These are phyloP conservation scores for Schwanniomyces pseudopolymorphus DNA, from an alignment of 805 yeast genomes.

Conservation along the genomic window DNA sequence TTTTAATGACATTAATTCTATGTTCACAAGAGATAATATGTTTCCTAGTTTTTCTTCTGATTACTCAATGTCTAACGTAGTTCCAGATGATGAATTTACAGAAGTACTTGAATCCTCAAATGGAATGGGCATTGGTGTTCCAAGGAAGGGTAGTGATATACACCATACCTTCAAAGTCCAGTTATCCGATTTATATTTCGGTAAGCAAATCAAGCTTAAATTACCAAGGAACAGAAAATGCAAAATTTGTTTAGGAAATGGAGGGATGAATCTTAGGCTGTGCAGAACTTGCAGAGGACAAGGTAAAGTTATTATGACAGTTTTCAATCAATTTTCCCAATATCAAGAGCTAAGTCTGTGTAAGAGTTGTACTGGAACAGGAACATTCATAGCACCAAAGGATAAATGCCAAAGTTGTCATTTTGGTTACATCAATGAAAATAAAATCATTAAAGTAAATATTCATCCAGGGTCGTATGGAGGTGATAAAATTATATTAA, in stretches of 20 bases:
- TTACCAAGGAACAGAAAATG: conserved; percentile 53
- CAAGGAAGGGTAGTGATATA: conserved; percentile 52
- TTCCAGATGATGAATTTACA: conserved; percentile 6
- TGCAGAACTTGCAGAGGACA: conserved; percentile 44
- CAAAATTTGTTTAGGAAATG: conserved; percentile 50
- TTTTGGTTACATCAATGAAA: conserved; percentile 47
- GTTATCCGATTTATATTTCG: conserved; percentile 56
- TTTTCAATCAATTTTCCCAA: conserved; percentile 44
- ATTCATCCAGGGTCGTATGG: conserved; percentile 56
- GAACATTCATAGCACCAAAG: conserved; percentile 19
- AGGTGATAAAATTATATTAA: conserved; percentile 51
- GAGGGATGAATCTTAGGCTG: conserved; percentile 41
- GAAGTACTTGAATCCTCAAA: conserved; percentile 22
- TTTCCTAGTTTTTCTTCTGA: conserved; percentile 3
- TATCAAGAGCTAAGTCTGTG: conserved; percentile 33
- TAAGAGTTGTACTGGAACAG: conserved; percentile 35
- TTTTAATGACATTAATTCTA: conserved; percentile 32
- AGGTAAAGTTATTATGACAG: conserved; percentile 45
- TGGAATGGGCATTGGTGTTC: conserved; percentile 5
- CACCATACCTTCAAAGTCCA: conserved; percentile 53
- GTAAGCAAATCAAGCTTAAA: conserved; percentile 55
- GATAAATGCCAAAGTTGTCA: conserved; percentile 26
- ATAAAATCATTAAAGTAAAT: conserved; percentile 51
- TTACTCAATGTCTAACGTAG: conserved; percentile 6
- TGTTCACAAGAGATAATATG: conserved; percentile 17